Conservation (phyloP, 257 asterid genomes). For the Leonotis leonurus region DNA sequence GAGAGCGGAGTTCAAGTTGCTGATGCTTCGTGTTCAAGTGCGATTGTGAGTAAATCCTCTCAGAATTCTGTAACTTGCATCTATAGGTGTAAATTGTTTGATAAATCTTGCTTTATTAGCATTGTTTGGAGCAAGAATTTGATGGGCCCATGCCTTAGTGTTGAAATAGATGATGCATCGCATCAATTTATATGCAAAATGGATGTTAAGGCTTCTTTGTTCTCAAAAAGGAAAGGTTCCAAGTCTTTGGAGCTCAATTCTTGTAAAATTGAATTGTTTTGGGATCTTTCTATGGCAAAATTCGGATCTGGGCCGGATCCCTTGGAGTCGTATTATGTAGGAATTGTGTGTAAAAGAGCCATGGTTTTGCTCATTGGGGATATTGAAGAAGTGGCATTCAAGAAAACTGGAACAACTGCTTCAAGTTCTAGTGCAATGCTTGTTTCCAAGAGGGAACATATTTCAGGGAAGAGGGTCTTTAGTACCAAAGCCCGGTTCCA, state of each 20-base stretch:
- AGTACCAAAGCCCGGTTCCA: slow-evolving; percentile 57
- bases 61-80: slow-evolving; percentile 72
- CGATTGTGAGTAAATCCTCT: slow-evolving; percentile 42
- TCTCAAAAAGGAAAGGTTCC: slow-evolving; percentile 80
- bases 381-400: slow-evolving; percentile 60
- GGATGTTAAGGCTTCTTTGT: slow-evolving; percentile 75
- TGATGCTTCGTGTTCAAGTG: slow-evolving; percentile 68
- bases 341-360: slow-evolving; percentile 44
- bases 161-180: slow-evolving; percentile 73
- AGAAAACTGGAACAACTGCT: slow-evolving; percentile 44
- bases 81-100: slow-evolving; percentile 53
- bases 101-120: slow-evolving; percentile 54
- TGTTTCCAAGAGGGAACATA: slow-evolving; percentile 62
- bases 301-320: slow-evolving; percentile 87
- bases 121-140: slow-evolving; percentile 75
- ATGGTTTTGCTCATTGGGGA: slow-evolving; percentile 72
- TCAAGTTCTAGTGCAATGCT: slow-evolving; percentile 33
- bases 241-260: slow-evolving; percentile 46
- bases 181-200: slow-evolving; percentile 54
- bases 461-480: slow-evolving; percentile 64
- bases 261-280: slow-evolving; percentile 48
- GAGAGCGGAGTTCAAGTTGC: slow-evolving; percentile 94
- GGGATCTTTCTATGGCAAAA: slow-evolving; percentile 78
- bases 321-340: slow-evolving; percentile 56
- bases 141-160: slow-evolving; percentile 81